phyloP scores from a whole-genome alignment of 495 filamentous ascomycete genomes.

The Pyronema domesticum region DNA sequence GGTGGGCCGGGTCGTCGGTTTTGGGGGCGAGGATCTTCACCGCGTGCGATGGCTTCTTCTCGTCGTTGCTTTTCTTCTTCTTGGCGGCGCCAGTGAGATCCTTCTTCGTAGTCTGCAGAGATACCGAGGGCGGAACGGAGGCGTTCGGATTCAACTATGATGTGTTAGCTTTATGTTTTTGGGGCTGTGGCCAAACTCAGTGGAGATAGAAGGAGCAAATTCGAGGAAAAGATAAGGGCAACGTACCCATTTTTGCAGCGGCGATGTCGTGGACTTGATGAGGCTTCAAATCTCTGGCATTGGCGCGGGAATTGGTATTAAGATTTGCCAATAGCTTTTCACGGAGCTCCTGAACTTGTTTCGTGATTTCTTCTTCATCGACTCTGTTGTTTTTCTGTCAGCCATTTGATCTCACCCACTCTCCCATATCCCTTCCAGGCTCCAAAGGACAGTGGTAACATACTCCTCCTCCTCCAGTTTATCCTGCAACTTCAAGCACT shows the following conservation, averaged over 20 bases:
- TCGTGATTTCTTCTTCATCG: slow-evolving; percentile 65
- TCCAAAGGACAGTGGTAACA: slow-evolving; percentile 14
- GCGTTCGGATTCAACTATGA: slow-evolving; percentile 63
- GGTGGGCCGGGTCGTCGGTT: too few species aligned
- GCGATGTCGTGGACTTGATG: slow-evolving; percentile 95
- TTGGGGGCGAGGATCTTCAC: neutral
- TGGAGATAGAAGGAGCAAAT: too few species aligned
- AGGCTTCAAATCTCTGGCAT: slow-evolving; percentile 42
- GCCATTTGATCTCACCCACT: too few species aligned
- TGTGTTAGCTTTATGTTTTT: neutral
- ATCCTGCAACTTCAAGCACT: slow-evolving; percentile 80
- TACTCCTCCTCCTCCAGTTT: slow-evolving; percentile 74
- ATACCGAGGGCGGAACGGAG: slow-evolving; percentile 80
- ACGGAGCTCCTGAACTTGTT: slow-evolving; percentile 42
- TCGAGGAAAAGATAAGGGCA: neutral
- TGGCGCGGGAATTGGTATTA: slow-evolving; percentile 23
- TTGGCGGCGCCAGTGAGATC: slow-evolving; percentile 52
- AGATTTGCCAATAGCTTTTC: slow-evolving; percentile 43
- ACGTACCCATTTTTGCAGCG: slow-evolving; percentile 61
- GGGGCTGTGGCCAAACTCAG: neutral
- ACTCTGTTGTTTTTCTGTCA: slow-evolving; percentile 29
- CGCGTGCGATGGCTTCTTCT: neutral
- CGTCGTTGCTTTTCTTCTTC: slow-evolving; percentile 32
- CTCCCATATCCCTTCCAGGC: neutral
- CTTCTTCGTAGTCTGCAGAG: slow-evolving; percentile 70